Conservation (phyloP, 2,329 filamentous ascomycete species). For the Elsinoe australis region DNA sequence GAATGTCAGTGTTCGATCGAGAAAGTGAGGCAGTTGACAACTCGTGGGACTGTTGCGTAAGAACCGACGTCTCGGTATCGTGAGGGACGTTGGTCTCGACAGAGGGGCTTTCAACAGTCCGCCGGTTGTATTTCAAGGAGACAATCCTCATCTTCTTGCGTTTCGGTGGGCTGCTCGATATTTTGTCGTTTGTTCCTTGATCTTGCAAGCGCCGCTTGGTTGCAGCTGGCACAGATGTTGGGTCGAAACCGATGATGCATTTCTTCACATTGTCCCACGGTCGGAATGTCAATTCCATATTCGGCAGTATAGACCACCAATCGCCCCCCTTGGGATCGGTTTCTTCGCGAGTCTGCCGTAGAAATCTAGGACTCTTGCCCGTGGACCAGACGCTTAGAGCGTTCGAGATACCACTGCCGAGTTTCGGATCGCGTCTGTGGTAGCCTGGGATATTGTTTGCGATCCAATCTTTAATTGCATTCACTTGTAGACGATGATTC, state of each 20-base stretch:
- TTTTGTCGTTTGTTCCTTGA: not conserved
- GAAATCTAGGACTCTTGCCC: not conserved
- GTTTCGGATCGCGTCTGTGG: constrained; percentile 18
- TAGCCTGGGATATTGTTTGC: constrained; percentile 26
- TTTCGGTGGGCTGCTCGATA: not conserved
- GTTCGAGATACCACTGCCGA: constrained; percentile 18
- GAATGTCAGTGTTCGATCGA: no score
- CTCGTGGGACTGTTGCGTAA: no score
- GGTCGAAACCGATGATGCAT: not conserved
- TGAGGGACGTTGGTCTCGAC: no score
- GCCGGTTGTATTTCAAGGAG: not conserved
- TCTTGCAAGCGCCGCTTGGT: not conserved
- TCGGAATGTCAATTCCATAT: constrained; percentile 20
- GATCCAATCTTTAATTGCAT: constrained; percentile 26
- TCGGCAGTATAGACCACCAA: constrained; percentile 23
- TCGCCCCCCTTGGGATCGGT: not conserved
- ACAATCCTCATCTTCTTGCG: not conserved
- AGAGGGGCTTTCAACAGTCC: no score
- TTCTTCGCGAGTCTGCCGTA: not conserved
- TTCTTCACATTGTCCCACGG: constrained; percentile 21
- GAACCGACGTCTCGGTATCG: no score
- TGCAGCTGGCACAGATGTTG: not conserved
- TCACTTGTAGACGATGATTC: constrained; percentile 21
- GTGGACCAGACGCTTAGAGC: not conserved
- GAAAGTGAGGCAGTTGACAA: no score